Evolutionary conservation across 371 early-diverging fungal genomes (phyloP), one percentile per base, ranked within the genome.

Genomic region (Fennellomyces sp.): DNA sequence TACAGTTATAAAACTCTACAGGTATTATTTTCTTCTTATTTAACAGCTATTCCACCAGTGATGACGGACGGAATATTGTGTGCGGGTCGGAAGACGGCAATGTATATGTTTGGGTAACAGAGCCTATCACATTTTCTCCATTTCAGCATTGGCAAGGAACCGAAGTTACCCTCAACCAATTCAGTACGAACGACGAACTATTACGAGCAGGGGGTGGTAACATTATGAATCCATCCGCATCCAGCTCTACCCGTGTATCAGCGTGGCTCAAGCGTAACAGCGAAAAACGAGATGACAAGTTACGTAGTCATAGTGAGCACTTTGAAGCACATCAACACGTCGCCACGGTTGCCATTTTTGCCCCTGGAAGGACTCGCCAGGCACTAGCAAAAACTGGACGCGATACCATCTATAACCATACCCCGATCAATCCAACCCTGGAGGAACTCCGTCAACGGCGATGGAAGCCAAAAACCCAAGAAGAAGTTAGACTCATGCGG

Each of bases 31-130:
- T 45, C 0, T 45, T 21, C 17, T 8, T 45, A 45, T 23, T 17
- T 17, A n/a, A n/a, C n/a, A n/a, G n/a, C n/a, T n/a, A n/a, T n/a
- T n/a, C n/a, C n/a, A n/a, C 26, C 49, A 82, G 88, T 59, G 83
- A 85, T 54, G 89, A 90, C 68, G 94, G 91, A 2, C 67, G 81
- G 28, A 93, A 84, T 61, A 87, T 95, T 13, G 80, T 95, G 19
- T 86, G 88, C 60, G 94, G 94, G 10, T 91, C 92, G 10, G 95
- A 96, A 60, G 91, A 93, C 69, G 73, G 82, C 23, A 74, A 84
- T 38, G 80, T 92, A 1, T 91, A 88, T 69, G 66, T 96, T 2
- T 94, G 93, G 91, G 78, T 83, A 45, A 75, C 88, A 12, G 80
- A 84, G 23, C 75, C 75, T 48, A 68, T 70, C 26, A 66, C 59